Evolutionary conservation across 305 asterid genomes (phyloP), one percentile per base, ranked within the genome.

Genomic region (Galium porrigens): DNA sequence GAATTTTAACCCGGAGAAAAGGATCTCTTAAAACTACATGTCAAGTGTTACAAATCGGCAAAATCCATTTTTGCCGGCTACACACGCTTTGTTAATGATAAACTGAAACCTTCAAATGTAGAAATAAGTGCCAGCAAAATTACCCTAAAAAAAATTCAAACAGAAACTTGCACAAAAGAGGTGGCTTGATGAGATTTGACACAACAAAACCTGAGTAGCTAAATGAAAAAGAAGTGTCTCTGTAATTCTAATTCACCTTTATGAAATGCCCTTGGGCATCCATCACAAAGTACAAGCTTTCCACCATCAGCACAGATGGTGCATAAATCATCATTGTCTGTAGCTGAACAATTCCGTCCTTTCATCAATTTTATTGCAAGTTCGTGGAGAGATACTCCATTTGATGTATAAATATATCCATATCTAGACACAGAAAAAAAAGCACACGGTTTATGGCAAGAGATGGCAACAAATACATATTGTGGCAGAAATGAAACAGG

Each of bases 221-320:
- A 53, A 32, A 65, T 34, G 32, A 12, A 10, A 34, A 22, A 34
- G 9, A 65, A 52, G 42, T 52, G 4, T 37, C 20, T 14, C 58
- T 34, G 48, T 46, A 74, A 63, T 68, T 36, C 55, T 68, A 71
- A 57, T 58, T 74, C 72, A 94, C 99, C 99, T 94, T 82, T 89
- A 73, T 94, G 99, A 75, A 94, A 94, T 70, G 99, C 89, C 80
- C 95, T 87, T 61, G 99, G 99, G 79, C 99, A 94, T 71, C 97
- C 99, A 83, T 89, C 95, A 82, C 99, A 94, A 56, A 84, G 94
- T 77, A 89, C 96, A 73, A 94, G 94, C 69, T 83, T 83, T 66
- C 99, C 99, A 83, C 99, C 99, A 86, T 94, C 99, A 20, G 89
- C 97, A 61, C 99, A 94, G 63, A 89, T 89, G 84, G 79, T 83